Base-by-base conservation (phyloP, 768 basidiomycete genomes). In the Serendipita indica region DNA sequence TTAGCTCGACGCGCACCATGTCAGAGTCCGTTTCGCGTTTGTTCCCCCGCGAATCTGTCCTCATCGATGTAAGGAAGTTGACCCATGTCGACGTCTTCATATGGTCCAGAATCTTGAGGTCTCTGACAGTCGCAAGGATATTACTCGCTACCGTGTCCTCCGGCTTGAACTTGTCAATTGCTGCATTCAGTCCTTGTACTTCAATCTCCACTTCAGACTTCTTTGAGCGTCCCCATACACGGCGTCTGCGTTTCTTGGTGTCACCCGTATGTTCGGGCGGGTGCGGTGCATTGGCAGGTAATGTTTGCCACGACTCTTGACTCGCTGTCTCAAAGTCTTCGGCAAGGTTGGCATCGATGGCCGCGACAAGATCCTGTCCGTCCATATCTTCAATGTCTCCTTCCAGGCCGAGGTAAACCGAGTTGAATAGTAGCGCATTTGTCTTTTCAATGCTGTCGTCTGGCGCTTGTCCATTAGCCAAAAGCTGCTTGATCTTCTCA, bases 31-130 rank as follows among this genome's bases (percentile, higher is more conserved):
- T 91, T 71, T 96, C 91, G 33, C 92, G 79, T 12, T 92, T 72
- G 66, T 93, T 89, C 0, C 94, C 94, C 58, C 80, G 79, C 14
- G 87, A 82, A 71, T 94, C 91, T 4, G 85, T 77, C 35, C 85
- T 79, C 67, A 96, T 75, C 58, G 82, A 81, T 2, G 91, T 93
- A 60, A 99, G 72, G 69, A 99, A 98, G 69, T 94, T 98, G 72
- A 84, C 87, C 96, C 96, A 99, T 0, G 96, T 97, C 6, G 92
- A 97, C 0, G 92, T 93, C 74, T 89, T 92, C 75, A 99, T 91
- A 67, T 96, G 93, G 69, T 99, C 96, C 56, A 98, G 72, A 60
- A 98, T 96, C 69, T 96, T 90, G 18, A 90, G 65, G 61, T 89
- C 80, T 60, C 72, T 77, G 56, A 92, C 75, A 10, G 81, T 82